Evolutionary conservation across 371 early-diverging fungal genomes (phyloP), one percentile per base, ranked within the genome.

Genomic region (Mortierella sp.): DNA sequence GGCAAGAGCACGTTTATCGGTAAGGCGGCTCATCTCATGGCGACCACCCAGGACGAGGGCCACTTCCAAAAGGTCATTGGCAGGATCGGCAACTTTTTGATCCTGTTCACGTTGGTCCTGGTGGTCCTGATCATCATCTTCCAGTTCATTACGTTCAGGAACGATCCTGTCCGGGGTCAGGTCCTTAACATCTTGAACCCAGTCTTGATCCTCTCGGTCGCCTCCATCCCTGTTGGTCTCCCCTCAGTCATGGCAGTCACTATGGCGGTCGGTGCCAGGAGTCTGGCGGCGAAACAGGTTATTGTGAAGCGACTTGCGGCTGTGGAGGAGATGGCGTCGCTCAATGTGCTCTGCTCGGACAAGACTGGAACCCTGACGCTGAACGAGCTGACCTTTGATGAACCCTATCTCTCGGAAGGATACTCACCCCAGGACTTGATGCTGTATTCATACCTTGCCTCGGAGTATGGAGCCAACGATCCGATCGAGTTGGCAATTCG

Each of bases 291-390:
- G 39, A 95, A 96, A 85, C 86, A 96, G 86, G 98, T 97, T 48
- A 97, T 99, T 87, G 96, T 98, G 73, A 96, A 97, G 86, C 93
- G 97, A 70, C 88, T 98, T 26, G 94, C 96, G 7, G 97, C 97
- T 29, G 96, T 97, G 19, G 99, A 99, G 86, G 97, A 96, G 75
- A 90, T 98, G 84, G 97, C 98, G 0, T 96, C 97, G 2, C 96
- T 96, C 29, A 95, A 95, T 22, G 92, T 96, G 47, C 92, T 98
- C 61, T 98, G 97, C 88, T 95, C 96, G 2, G 99, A 98, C 89
- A 98, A 94, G 90, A 99, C 99, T 1, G 99, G 99, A 41, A 99
- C 99, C 29, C 88, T 99, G 66, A 99, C 98, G 16, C 89, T 92
- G 68, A 96, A 96, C 92, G 92, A 96, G 87, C 91, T 98, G 65